Percentiles rank a stretch among this genome's conserved stretches.
Evolutionary conservation across 208 protist genomes (phyloP).

Genomic region (Novymonas esmeraldas): DNA sequence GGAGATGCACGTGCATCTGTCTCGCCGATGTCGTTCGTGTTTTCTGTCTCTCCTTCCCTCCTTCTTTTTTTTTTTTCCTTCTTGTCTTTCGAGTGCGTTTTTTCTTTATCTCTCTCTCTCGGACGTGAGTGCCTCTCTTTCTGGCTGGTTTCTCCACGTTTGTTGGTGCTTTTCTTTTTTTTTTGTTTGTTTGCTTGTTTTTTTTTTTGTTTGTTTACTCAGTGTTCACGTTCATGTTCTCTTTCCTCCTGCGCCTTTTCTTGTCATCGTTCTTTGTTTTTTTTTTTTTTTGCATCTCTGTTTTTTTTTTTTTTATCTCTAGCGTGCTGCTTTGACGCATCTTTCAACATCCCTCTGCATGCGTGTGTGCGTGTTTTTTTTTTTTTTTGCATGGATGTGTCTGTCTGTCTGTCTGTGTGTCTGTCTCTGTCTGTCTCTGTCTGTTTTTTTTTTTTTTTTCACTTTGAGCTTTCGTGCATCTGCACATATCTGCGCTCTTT

Average conservation of each 20-base stretch:
- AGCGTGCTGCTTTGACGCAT: background rate
- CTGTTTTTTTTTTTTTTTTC: constrained; percentile 6
- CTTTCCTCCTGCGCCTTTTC: constrained; percentile 4
- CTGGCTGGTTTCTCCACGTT: too few relatives aligned
- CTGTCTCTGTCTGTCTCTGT: constrained; percentile 4
- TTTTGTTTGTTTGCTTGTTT: background rate
- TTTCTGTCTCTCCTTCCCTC: too few relatives aligned
- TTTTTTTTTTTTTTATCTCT: constrained; percentile 16
- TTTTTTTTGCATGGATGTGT: background rate
- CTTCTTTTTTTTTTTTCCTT: too few relatives aligned
- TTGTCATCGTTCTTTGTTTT: background rate
- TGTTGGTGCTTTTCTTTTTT: background rate
- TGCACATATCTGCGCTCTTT: background rate
- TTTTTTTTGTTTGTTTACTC: background rate
- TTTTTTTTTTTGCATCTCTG: constrained; percentile 7
- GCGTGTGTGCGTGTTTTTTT: background rate
- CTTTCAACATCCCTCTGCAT: background rate
- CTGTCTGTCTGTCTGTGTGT: too few relatives aligned
- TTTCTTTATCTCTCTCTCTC: too few relatives aligned
- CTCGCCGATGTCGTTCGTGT: too few relatives aligned
- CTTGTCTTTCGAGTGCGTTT: too few relatives aligned
- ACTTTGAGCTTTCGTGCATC: background rate
- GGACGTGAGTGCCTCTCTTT: too few relatives aligned
- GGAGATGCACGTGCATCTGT: too few relatives aligned
- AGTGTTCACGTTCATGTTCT: background rate